These are phyloP conservation scores for Hanseniaspora lachancei DNA, from an alignment of 805 yeast genomes.

Conservation along the genomic window DNA sequence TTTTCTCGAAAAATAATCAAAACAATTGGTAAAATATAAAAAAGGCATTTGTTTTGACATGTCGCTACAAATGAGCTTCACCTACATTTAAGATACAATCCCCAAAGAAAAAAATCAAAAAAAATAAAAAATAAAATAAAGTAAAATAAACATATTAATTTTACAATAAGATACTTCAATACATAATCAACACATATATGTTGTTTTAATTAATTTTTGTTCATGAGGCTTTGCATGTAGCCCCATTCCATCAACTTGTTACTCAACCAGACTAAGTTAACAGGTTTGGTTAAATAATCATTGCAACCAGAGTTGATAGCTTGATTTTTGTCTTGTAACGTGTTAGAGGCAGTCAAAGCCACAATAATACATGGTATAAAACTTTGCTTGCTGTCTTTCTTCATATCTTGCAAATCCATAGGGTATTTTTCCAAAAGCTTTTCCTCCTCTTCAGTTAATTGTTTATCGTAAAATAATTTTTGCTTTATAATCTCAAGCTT, in stretches of 20 bases:
- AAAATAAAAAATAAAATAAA: too few species aligned
- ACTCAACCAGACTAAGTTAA: conserved; percentile 83
- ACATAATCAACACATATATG: neutral
- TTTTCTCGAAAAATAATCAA: too few species aligned
- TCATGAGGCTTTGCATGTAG: conserved; percentile 90
- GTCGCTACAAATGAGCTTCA: too few species aligned
- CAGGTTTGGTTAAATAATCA: conserved; percentile 92
- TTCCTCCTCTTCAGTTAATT: conserved; percentile 26
- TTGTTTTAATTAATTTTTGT: conserved; percentile 30
- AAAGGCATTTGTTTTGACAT: too few species aligned
- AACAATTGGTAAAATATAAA: too few species aligned
- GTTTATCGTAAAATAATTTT: conserved; percentile 35
- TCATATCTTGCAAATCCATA: conserved; percentile 17
- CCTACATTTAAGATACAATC: too few species aligned
- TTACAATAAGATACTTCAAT: too few species aligned
- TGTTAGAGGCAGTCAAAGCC: conserved; percentile 86
- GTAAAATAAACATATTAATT: too few species aligned
- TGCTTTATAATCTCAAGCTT: conserved; percentile 50
- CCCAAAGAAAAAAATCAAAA: too few species aligned
- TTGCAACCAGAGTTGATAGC: conserved; percentile 96
- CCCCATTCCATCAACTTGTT: conserved; percentile 97
- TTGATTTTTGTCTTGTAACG: conserved; percentile 71
- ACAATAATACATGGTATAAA: conserved; percentile 81
- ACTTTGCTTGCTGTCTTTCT: conserved; percentile 41
- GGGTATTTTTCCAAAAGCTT: conserved; percentile 20